Base-by-base conservation (phyloP, 108 stramenopile species). In the Nitzschia sp. region DNA sequence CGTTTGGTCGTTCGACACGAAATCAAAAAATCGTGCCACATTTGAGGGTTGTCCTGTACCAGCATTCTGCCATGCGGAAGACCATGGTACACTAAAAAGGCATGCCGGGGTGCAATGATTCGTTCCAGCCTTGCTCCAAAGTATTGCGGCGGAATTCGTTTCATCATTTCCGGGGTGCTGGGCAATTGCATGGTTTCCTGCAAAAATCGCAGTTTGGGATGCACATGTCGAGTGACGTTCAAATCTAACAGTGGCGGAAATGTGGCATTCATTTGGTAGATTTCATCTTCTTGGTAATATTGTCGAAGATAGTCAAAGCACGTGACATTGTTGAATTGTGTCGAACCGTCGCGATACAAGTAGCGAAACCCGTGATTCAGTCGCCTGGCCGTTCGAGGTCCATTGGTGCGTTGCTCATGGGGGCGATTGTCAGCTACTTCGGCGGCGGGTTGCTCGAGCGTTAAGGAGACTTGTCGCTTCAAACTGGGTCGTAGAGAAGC, bases 151-250 rank as follows among this genome's bases (percentile, higher is more conserved):
- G 87, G 77, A 0, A 88, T 72, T 2, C 49, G 8, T 23, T 21
- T 21, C 49, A 49, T 72, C 42, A 49, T 71, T 72, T 66, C n/a
- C 15, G 59, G 64, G 17, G 24, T 26, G 49, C 57, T 21, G 9
- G 55, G 31, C 0, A 57, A 47, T 17, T 34, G 6, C 57, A 93
- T 29, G 19, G 89, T 90, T 61, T 89, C 69, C 59, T 81, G 75
- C 18, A 93, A 57, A 64, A 93, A 93, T 49, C 80, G 75, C 75
- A 93, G 67, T 64, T 93, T 93, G 32, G 92, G 92, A 27, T 85
- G 74, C 55, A 93, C 42, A 67, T 93, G 92, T 27, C 89, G 57
- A 27, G 59, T 36, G 0, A 89, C 89, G 59, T 88, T 72, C 2
- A 93, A 64, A 27, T 76, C 77, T 35, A 93, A 62, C 27, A 93